Conservation (phyloP, 371 early-diverging fungal species). For the Mortierella sp. region DNA sequence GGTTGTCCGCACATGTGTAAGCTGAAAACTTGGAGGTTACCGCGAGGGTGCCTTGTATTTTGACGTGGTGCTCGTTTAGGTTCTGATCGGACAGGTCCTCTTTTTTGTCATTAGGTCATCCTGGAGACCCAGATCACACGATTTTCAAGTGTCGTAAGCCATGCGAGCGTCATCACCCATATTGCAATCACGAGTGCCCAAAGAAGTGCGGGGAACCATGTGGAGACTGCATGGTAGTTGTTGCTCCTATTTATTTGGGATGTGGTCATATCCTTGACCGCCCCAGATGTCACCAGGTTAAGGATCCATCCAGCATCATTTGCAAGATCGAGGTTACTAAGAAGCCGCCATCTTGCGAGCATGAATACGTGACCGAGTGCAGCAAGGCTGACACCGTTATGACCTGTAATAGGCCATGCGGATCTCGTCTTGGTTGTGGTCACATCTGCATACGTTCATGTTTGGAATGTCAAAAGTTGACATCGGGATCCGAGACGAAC, state of each 20-base stretch:
- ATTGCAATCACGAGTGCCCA: constrained; percentile 49
- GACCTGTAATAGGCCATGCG: constrained; percentile 22
- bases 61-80: no score
- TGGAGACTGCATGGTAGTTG: constrained; percentile 41
- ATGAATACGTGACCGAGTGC: constrained; percentile 44
- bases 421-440: constrained; percentile 31
- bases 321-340: constrained; percentile 37
- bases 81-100: no score
- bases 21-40: background rate
- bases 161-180: constrained; percentile 53
- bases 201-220: constrained; percentile 60
- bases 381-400: background rate
- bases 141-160: constrained; percentile 48
- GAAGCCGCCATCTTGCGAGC: constrained; percentile 52
- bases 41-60: background rate
- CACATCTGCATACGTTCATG: constrained; percentile 46
- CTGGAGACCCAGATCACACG: constrained; percentile 20
- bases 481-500: background rate
- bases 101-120: constrained; percentile 24
- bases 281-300: constrained; percentile 36
- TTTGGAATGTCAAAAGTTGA: constrained; percentile 14
- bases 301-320: constrained; percentile 21
- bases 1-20: constrained; percentile 51
- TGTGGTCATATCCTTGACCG: constrained; percentile 47
- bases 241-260: constrained; percentile 21